Evolutionary conservation across 495 filamentous ascomycete genomes (phyloP).

Genomic region (Penicillium argentinense): DNA sequence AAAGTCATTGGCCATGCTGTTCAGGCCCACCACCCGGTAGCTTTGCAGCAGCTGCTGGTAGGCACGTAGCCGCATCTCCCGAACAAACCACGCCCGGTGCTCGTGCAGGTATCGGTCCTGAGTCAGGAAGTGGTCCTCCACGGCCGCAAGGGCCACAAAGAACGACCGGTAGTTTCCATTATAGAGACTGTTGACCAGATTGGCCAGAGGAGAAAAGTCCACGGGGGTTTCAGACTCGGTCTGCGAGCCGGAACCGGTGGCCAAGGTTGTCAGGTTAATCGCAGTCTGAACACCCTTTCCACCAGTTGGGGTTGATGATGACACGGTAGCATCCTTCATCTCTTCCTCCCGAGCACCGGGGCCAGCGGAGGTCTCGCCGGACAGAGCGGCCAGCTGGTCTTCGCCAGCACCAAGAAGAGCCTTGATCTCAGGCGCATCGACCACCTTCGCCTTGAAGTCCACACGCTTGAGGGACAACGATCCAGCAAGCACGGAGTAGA

Average conservation of each 20-base stretch:
- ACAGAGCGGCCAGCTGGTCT: slow-evolving; percentile 77
- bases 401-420: slow-evolving; percentile 89
- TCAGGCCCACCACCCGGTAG: slow-evolving; percentile 92
- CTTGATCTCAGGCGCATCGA: slow-evolving; percentile 96
- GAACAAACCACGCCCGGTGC: slow-evolving; percentile 92
- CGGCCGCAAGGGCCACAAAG: slow-evolving; percentile 85
- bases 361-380: slow-evolving; percentile 72
- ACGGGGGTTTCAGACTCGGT: slow-evolving; percentile 72
- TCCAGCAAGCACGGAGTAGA: slow-evolving; percentile 94
- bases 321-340: slow-evolving; percentile 63
- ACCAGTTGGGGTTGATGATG: slow-evolving; percentile 51
- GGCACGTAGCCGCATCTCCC: slow-evolving; percentile 93
- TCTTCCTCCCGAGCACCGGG: slow-evolving; percentile 76
- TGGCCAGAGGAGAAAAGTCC: slow-evolving; percentile 79
- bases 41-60: slow-evolving; percentile 97
- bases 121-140: slow-evolving; percentile 90
- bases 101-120: slow-evolving; percentile 93
- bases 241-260: slow-evolving; percentile 62
- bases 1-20: slow-evolving; percentile 95
- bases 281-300: slow-evolving; percentile 62
- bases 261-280: slow-evolving; percentile 82
- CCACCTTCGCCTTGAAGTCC: slow-evolving; percentile 98
- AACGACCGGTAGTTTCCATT: slow-evolving; percentile 89
- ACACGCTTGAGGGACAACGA: slow-evolving; percentile 93
- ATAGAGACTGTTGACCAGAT: slow-evolving; percentile 88